phyloP scores from a whole-genome alignment of 192 early-diverging fungal species.

The Podila verticillata region DNA sequence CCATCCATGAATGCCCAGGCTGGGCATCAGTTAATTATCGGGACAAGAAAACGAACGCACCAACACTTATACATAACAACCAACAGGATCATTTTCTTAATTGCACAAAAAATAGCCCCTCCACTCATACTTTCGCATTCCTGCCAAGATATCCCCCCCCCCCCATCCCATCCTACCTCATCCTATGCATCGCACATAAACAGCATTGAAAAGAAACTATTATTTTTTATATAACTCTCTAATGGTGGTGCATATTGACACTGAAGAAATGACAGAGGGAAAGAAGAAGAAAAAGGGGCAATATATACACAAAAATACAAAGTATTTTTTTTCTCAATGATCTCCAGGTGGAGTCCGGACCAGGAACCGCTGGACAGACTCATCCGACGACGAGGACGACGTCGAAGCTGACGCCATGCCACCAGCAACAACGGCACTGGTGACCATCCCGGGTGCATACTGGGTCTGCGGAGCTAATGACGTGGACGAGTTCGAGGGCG shows the following conservation, averaged over 20 bases:
- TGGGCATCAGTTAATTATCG: no score
- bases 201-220: conserved; percentile 2
- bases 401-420: background rate
- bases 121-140: no score
- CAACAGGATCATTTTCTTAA: no score
- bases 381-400: background rate
- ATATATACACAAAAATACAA: background rate
- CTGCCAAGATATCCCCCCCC: no score
- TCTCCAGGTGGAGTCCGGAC: conserved; percentile 17
- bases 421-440: background rate
- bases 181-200: background rate
- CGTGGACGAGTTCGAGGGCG: background rate
- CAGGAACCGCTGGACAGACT: conserved; percentile 3
- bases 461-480: background rate
- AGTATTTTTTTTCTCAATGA: background rate
- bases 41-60: no score
- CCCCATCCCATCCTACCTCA: no score
- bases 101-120: no score
- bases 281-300: conserved; percentile 7
- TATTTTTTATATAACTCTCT: background rate
- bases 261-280: background rate
- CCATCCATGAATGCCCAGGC: background rate
- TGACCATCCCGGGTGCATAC: background rate
- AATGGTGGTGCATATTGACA: background rate
- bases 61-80: no score